phyloP scores from a whole-genome alignment of 805 yeast species.

The Pichia membranifaciens region DNA sequence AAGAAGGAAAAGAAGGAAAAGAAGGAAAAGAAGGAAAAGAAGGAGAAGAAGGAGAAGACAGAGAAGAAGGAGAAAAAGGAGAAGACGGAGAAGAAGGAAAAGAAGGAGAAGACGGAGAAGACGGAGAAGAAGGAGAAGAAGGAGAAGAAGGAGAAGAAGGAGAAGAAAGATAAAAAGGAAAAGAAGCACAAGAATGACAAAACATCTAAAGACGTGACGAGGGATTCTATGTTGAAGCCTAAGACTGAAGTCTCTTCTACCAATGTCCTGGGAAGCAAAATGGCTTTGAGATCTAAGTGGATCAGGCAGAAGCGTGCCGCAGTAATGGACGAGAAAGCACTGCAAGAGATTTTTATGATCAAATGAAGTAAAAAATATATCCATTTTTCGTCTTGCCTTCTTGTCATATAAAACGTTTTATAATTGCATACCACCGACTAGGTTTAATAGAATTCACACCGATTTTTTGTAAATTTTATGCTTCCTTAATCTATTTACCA shows the following conservation, averaged over 20 bases:
- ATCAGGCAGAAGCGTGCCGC: slow-evolving; percentile 89
- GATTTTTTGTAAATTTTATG: too few species aligned
- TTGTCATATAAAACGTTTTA: too few species aligned
- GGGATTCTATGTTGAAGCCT: slow-evolving; percentile 39
- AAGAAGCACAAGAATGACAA: slow-evolving; percentile 27
- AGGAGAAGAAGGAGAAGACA: slow-evolving; percentile 11
- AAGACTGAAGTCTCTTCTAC: slow-evolving; percentile 24
- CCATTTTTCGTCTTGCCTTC: too few species aligned
- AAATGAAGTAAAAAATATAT: slow-evolving; percentile 12
- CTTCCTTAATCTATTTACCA: too few species aligned
- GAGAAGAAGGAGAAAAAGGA: slow-evolving; percentile 28
- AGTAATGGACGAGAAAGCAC: slow-evolving; percentile 79
- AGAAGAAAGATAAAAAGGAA: slow-evolving; percentile 15
- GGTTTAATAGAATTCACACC: too few species aligned
- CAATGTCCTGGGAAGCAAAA: slow-evolving; percentile 43
- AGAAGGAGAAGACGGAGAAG: slow-evolving; percentile 13
- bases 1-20: slow-evolving; percentile 26
- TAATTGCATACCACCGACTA: too few species aligned
- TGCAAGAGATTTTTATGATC: slow-evolving; percentile 91
- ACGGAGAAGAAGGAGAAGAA: slow-evolving; percentile 25
- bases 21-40: slow-evolving; percentile 25
- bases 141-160: slow-evolving; percentile 15
- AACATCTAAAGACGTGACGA: slow-evolving; percentile 30
- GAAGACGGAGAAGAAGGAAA: slow-evolving; percentile 28
- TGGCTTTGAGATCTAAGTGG: slow-evolving; percentile 79